Percentiles rank a stretch among this genome's conserved stretches.
Evolutionary conservation across 2,329 filamentous ascomycete genomes (phyloP).

Genomic region (Colletotrichum zoysiae): DNA sequence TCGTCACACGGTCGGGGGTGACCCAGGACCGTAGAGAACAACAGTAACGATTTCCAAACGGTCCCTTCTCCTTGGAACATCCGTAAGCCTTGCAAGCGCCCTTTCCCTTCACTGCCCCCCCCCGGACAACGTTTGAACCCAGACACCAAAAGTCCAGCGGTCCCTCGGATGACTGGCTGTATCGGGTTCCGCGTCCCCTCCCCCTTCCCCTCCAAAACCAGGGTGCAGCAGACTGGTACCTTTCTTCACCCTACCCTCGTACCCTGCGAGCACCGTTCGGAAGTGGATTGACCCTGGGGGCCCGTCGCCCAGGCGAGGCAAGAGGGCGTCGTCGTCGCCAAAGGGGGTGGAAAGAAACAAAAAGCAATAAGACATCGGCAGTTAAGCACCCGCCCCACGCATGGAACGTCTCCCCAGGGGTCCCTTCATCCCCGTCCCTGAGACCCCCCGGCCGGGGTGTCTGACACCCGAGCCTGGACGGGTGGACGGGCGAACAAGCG

Average conservation of each 20-base stretch:
- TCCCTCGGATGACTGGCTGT: not conserved
- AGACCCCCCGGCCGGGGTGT: slow-evolving; percentile 18
- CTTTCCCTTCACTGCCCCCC: not conserved
- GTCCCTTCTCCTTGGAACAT: slow-evolving; percentile 4
- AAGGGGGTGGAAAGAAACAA: not conserved
- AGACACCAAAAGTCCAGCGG: not conserved
- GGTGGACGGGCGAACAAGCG: not conserved
- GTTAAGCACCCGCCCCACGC: slow-evolving; percentile 25
- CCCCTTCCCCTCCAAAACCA: not conserved
- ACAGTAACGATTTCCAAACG: not conserved
- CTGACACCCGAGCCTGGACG: slow-evolving; percentile 29
- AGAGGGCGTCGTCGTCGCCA: not conserved
- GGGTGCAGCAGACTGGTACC: not conserved
- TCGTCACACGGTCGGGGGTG: too few relatives aligned
- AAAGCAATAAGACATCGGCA: not conserved
- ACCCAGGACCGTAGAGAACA: not conserved
- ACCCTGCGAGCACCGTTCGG: not conserved
- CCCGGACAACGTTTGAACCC: not conserved
- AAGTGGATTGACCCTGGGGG: not conserved
- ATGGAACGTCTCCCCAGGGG: slow-evolving; percentile 10
- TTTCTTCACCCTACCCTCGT: not conserved
- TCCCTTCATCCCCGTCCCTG: not conserved
- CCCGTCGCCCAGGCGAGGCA: not conserved
- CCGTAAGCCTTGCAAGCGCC: not conserved
- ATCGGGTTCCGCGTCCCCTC: not conserved